Conservation (phyloP, 2,329 filamentous ascomycete species). For the Metarhizium robertsii region DNA sequence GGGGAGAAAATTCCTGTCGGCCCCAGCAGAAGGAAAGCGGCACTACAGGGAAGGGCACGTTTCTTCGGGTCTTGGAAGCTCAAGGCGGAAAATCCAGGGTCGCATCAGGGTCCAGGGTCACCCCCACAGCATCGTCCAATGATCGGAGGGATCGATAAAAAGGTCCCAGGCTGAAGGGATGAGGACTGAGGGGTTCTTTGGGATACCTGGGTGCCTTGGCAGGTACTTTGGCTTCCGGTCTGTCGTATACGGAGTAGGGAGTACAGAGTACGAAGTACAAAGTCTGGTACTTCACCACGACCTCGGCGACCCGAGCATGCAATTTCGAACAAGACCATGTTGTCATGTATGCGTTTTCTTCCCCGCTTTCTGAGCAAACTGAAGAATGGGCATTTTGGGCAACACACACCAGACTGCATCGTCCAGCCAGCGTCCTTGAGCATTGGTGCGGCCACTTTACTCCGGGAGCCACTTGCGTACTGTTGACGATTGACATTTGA, state of each 20-base stretch:
- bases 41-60: background rate
- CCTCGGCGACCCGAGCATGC: constrained; percentile 10
- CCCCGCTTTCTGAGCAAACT: constrained; percentile 6
- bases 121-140: constrained; percentile 19
- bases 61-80: background rate
- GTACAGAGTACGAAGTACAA: no score
- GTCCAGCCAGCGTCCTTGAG: background rate
- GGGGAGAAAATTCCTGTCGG: background rate
- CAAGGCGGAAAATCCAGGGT: constrained; percentile 15
- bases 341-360: constrained; percentile 10
- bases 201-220: constrained; percentile 3
- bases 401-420: background rate
- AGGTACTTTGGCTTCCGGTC: background rate
- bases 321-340: constrained; percentile 16
- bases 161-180: constrained; percentile 5
- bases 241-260: no score
- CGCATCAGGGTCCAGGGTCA: constrained; percentile 15
- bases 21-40: background rate
- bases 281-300: background rate
- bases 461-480: background rate
- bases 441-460: background rate
- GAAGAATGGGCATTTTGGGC: background rate
- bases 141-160: constrained; percentile 25
- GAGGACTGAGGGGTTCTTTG: constrained; percentile 1
- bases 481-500: background rate